Evolutionary conservation across 2,329 filamentous ascomycete species (phyloP), one percentile per base, ranked within the genome.

Genomic region (Aspergillus arachidicola): DNA sequence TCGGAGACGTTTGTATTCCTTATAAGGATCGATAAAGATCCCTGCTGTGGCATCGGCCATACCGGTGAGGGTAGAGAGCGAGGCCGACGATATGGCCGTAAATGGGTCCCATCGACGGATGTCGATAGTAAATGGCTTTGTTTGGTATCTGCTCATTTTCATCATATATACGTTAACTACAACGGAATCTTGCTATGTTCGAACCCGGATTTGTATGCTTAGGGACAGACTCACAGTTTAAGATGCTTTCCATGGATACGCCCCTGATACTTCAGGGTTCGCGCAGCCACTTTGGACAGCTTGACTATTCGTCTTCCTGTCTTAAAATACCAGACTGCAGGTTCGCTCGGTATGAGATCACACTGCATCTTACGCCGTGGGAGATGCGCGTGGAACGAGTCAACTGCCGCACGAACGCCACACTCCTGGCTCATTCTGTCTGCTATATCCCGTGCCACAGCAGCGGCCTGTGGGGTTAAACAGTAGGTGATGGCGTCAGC

Each of bases 401-500:
- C 71, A 3, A 78, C 81, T 2, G 81, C 82, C 1, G 70, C 64
- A 16, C 77, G 65, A 7, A 76, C 76, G 1, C 81, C 82, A 1
- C 69, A 71, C 64, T 84, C 82, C 4, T 64, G 62, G 7, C 74
- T 72, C 70, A 84, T 83, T 32, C 73, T 77, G n/a, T 32, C 30
- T 6, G 19, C 69, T 14, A 84, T 72, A 0, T 72, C 71, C 5
- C 72, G 66, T 1, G 81, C 82, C 12, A 74, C 72, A 6, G 69
- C 67, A 9, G 71, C 67, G 11, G 76, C 78, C 45, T 78, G 72
- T 0, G 76, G 72, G 4, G 74, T 78, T 0, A 84, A 73, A 60
- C 79, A 82, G 58, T 74, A 79, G 4, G 67, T 70, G 50, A 86
- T 85, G 6, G 81, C 82, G 2, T 76, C 75, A 0, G 81, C 78